Conservation (phyloP, 495 filamentous ascomycete genomes). For the Trichocladium uniseriatum region DNA sequence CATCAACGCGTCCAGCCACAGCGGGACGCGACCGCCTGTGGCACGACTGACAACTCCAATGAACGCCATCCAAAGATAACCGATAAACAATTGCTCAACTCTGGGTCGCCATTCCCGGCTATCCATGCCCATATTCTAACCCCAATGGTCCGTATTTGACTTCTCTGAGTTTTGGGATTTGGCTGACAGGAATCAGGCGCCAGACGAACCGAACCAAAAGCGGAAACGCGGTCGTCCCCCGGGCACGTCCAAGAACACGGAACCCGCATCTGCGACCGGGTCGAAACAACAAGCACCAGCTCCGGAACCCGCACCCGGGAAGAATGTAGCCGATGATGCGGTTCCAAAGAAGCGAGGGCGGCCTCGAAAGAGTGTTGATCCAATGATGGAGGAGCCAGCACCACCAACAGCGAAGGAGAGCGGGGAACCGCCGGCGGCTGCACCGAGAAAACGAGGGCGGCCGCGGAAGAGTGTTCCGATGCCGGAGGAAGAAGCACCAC, state of each 20-base stretch:
- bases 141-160: slow-evolving; percentile 18
- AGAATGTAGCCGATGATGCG: not conserved
- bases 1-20: not conserved
- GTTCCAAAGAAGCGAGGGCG: not conserved
- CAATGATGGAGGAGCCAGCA: too few relatives aligned
- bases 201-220: slow-evolving; percentile 29
- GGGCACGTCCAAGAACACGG: slow-evolving; percentile 30
- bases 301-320: not conserved
- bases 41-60: not conserved
- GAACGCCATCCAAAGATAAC: too few relatives aligned
- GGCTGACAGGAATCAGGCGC: slow-evolving; percentile 23
- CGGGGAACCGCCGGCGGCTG: too few relatives aligned
- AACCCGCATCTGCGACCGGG: slow-evolving; percentile 26
- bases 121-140: too few relatives aligned
- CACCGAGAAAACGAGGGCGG: too few relatives aligned
- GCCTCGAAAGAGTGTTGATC: not conserved
- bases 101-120: too few relatives aligned
- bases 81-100: too few relatives aligned
- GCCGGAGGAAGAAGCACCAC: too few relatives aligned
- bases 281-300: not conserved
- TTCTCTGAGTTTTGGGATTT: too few relatives aligned
- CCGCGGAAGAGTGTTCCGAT: too few relatives aligned
- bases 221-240: slow-evolving; percentile 33
- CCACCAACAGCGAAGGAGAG: too few relatives aligned
- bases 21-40: not conserved